Evolutionary conservation across 2,329 filamentous ascomycete genomes (phyloP).

Genomic region (Lachnellula occidentalis): DNA sequence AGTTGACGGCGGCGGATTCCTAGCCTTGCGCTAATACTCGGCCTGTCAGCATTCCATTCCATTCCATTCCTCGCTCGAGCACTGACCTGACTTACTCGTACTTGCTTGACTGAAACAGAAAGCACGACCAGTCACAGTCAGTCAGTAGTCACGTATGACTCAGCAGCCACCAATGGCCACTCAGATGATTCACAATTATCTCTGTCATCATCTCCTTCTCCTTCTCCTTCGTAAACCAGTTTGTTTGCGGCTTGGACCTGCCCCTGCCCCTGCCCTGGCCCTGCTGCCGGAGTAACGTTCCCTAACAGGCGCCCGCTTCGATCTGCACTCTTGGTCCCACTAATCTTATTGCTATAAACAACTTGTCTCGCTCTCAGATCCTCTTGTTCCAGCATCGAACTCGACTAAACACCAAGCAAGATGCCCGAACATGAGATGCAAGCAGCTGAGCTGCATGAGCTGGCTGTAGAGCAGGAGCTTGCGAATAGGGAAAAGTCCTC

Average conservation of each 20-base stretch:
- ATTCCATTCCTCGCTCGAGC: too few relatives aligned
- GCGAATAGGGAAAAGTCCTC: constrained; percentile 4
- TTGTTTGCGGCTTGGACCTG: not conserved
- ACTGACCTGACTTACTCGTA: too few relatives aligned
- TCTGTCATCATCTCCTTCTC: not conserved
- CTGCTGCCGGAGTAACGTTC: not conserved
- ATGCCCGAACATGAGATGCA: constrained; percentile 21
- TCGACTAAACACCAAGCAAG: constrained; percentile 1
- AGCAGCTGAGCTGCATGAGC: constrained; percentile 15
- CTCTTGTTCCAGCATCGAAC: not conserved
- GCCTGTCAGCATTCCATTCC: not conserved
- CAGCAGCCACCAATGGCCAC: too few relatives aligned
- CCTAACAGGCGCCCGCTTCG: too few relatives aligned
- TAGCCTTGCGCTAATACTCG: too few relatives aligned
- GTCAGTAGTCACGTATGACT: too few relatives aligned
- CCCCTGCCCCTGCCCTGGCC: too few relatives aligned
- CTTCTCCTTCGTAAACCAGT: too few relatives aligned
- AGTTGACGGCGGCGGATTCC: too few relatives aligned
- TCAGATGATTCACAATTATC: not conserved
- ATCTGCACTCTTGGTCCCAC: not conserved
- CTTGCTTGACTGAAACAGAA: too few relatives aligned
- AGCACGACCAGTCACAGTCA: too few relatives aligned
- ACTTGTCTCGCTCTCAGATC: not conserved
- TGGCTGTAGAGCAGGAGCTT: constrained; percentile 12
- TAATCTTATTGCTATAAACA: not conserved